These are phyloP conservation scores for Fusarium miscanthi DNA, from an alignment of 2,329 filamentous ascomycete species.

Conservation along the genomic window DNA sequence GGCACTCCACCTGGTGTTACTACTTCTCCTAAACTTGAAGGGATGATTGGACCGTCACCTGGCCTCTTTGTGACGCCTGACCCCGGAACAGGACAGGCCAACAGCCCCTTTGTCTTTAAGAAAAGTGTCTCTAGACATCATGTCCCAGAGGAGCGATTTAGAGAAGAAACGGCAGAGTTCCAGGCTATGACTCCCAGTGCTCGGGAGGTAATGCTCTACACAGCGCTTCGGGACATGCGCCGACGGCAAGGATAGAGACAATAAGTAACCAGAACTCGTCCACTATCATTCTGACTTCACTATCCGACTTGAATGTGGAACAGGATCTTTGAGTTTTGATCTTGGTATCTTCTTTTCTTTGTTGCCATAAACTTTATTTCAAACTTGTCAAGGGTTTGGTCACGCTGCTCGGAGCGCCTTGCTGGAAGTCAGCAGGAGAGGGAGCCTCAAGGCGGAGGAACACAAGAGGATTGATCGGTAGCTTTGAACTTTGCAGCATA, in stretches of 20 bases:
- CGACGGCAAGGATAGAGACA: neutral
- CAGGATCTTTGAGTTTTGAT: neutral
- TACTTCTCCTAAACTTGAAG: rapidly evolving
- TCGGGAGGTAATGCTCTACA: neutral
- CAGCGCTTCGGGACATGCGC: neutral
- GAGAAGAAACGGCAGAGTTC: neutral
- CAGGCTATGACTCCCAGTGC: neutral
- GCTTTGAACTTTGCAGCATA: neutral
- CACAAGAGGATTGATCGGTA: neutral
- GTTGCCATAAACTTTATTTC: rapidly evolving
- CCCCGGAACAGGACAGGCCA: rapidly evolving
- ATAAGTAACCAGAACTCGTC: neutral
- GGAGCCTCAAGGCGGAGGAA: neutral
- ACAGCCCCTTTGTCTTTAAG: neutral
- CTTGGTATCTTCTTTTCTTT: neutral
- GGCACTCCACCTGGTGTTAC: rapidly evolving
- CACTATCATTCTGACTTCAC: rapidly evolving
- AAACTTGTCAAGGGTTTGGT: neutral
- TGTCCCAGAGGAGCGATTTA: rapidly evolving
- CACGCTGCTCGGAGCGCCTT: rapidly evolving
- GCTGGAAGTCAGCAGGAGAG: neutral
- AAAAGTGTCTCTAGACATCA: neutral
- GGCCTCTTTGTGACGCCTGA: neutral
- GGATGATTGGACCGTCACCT: neutral
- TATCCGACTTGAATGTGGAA: neutral